A percentile compares a stretch with the other conserved stretches of the same genome.
These are phyloP conservation scores for Chlorella sp. DNA, from an alignment of 139 green algal species.

Conservation along the genomic window DNA sequence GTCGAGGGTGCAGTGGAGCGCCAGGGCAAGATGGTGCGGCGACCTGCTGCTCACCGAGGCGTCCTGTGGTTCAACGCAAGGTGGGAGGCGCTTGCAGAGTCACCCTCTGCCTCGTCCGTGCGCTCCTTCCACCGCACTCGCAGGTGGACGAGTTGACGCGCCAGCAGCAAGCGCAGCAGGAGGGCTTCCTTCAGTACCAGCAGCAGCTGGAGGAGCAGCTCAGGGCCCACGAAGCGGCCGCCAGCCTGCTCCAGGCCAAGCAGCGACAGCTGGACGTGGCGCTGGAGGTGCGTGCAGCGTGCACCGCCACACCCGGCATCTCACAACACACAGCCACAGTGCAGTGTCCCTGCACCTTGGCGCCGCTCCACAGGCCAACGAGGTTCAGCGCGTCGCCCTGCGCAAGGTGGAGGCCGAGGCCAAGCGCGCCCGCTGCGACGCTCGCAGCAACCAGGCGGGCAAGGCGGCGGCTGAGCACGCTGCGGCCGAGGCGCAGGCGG, in stretches of 20 bases:
- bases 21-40: not conserved
- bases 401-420: not conserved
- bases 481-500: not conserved
- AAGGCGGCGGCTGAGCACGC: not conserved
- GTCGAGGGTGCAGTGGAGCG: not conserved
- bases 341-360: not conserved
- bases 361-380: not conserved
- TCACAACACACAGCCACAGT: too few relatives aligned
- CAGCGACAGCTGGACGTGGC: not conserved
- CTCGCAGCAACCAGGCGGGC: not conserved
- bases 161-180: not conserved
- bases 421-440: not conserved
- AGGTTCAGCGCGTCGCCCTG: not conserved
- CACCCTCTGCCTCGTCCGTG: not conserved
- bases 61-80: too few relatives aligned
- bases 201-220: not conserved
- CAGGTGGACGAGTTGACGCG: not conserved
- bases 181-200: not conserved
- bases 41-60: not conserved
- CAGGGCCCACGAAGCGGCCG: not conserved
- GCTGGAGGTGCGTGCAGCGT: not conserved
- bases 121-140: not conserved
- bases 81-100: not conserved
- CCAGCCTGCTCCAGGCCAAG: not conserved
- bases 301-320: not conserved